Conservation (phyloP, 176 grass and related monocot genomes). For the Ensete ventricosum region DNA sequence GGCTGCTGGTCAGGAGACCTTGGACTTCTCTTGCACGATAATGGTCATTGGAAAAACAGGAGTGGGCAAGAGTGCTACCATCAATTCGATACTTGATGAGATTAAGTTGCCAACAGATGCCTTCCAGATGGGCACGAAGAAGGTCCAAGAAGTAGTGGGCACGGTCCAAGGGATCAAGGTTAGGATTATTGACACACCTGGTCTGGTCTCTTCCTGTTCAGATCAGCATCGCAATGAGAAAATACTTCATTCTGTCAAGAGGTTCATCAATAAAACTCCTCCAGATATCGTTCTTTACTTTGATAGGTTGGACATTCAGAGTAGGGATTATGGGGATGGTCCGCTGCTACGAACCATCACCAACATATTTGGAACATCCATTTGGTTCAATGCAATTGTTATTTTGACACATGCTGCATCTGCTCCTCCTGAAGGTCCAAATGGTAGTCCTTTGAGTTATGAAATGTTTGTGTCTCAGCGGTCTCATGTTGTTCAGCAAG, state of each 20-base stretch:
- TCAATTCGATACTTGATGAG: constrained; percentile 86
- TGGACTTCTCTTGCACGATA: constrained; percentile 85
- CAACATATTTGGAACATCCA: constrained; percentile 53
- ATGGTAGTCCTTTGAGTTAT: constrained; percentile 84
- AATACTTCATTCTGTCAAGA: constrained; percentile 73
- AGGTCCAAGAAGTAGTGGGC: constrained; percentile 65
- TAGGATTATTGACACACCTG: constrained; percentile 90
- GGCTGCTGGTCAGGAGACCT: constrained; percentile 44
- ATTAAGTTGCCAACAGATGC: constrained; percentile 51
- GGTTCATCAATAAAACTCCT: constrained; percentile 49
- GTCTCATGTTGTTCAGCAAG: constrained; percentile 91
- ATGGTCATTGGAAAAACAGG: constrained; percentile 91
- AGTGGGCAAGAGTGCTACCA: constrained; percentile 91
- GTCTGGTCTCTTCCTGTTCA: constrained; percentile 59
- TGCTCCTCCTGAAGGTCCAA: constrained; percentile 75
- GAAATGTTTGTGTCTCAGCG: constrained; percentile 94
- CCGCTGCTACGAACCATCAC: constrained; percentile 67
- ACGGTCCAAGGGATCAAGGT: constrained; percentile 69
- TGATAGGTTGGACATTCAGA: constrained; percentile 86
- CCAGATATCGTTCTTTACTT: constrained; percentile 97
- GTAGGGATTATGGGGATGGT: constrained; percentile 69
- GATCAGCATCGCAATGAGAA: constrained; percentile 72
- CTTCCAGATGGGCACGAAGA: constrained; percentile 62
- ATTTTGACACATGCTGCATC: constrained; percentile 91
- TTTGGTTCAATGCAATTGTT: constrained; percentile 97